Conservation (phyloP, 2,329 filamentous ascomycete genomes). For the Chaetomiaceae sp. region DNA sequence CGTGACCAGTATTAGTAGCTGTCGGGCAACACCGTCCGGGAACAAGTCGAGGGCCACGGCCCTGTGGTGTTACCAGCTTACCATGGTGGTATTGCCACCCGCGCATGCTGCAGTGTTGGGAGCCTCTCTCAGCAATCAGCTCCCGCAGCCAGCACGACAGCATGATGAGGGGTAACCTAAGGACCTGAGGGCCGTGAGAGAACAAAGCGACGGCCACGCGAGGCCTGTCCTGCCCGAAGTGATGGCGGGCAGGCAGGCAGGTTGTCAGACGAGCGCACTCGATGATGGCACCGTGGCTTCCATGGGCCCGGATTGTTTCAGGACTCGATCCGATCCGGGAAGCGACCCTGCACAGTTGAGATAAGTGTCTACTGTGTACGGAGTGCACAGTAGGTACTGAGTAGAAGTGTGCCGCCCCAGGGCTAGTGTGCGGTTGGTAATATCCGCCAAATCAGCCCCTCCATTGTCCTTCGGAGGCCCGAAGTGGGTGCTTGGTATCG, state of each 20-base stretch:
- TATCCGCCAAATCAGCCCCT: constrained; percentile 1
- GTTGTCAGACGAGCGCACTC: background rate
- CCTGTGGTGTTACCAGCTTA: background rate
- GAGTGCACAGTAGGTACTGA: background rate
- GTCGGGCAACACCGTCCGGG: too few species aligned
- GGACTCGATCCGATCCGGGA: constrained; percentile 3
- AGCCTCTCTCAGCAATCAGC: constrained; percentile 3
- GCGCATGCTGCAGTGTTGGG: background rate
- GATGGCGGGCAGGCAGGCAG: background rate
- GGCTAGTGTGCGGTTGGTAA: too few species aligned
- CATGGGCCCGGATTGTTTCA: constrained; percentile 1
- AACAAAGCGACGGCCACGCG: too few species aligned
- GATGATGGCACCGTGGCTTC: background rate
- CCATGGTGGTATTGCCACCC: background rate
- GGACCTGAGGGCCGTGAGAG: background rate
- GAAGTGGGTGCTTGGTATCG: background rate
- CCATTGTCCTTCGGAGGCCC: background rate
- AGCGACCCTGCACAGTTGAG: background rate
- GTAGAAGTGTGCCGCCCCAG: background rate
- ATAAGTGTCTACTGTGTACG: too few species aligned
- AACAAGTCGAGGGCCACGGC: too few species aligned
- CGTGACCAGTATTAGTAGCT: too few species aligned
- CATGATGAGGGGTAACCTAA: background rate
- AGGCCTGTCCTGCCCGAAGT: too few species aligned
- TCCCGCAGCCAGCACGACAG: background rate